These are phyloP conservation scores for Fusarium nodosum DNA, from an alignment of 2,329 filamentous ascomycete species.

Conservation along the genomic window DNA sequence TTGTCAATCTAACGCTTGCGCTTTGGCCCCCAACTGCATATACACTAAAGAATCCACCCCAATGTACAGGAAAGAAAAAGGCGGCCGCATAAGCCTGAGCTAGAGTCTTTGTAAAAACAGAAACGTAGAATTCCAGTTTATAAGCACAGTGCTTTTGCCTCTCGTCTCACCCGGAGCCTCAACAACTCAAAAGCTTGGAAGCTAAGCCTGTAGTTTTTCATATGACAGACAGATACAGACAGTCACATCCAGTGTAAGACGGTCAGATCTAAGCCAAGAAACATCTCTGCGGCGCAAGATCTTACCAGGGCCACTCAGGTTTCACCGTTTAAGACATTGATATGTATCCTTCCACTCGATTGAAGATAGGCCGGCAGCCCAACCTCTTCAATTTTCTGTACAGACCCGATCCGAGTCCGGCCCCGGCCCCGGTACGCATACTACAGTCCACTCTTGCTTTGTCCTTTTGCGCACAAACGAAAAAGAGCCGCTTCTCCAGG, in stretches of 20 bases:
- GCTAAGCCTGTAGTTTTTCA: not conserved
- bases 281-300: conserved; percentile 3
- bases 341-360: conserved; percentile 10
- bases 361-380: conserved; percentile 25
- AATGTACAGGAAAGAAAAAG: conserved; percentile 14
- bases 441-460: conserved; percentile 30
- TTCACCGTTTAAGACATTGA: conserved; percentile 30
- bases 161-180: conserved; percentile 10
- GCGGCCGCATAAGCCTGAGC: conserved; percentile 17
- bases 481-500: conserved; percentile 33
- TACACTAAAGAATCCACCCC: conserved; percentile 9
- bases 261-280: conserved; percentile 23
- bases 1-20: not conserved
- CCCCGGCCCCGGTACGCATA: conserved; percentile 41
- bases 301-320: conserved; percentile 28
- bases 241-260: not conserved
- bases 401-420: conserved; percentile 47
- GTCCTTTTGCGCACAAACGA: conserved; percentile 24
- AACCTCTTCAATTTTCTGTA: conserved; percentile 38
- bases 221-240: not conserved
- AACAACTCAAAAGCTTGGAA: conserved; percentile 9
- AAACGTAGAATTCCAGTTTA: not conserved
- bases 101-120: conserved; percentile 13
- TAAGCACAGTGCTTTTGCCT: conserved; percentile 5
- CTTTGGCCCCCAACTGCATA: conserved; percentile 22